Percentiles rank a stretch among this genome's conserved stretches.
Evolutionary conservation across 2,329 filamentous ascomycete species (phyloP).

Genomic region (Parascedosporium putredinis): DNA sequence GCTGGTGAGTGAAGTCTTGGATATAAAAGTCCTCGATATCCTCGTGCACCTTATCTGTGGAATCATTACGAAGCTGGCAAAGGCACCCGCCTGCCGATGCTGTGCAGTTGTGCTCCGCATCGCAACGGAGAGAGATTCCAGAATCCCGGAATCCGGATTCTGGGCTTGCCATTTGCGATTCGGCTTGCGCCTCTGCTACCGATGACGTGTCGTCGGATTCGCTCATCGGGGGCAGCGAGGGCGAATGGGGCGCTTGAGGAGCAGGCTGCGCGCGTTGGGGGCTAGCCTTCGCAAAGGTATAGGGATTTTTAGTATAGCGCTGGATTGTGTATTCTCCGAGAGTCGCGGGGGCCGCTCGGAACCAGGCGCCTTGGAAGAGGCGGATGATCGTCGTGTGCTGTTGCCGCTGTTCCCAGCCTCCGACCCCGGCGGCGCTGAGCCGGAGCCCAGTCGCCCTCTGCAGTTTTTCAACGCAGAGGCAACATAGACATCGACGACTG

Average conservation of each 20-base stretch:
- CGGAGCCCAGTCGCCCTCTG: not conserved
- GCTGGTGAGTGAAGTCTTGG: too few species aligned
- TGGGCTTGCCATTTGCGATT: not conserved
- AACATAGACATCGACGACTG: not conserved
- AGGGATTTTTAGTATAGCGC: not conserved
- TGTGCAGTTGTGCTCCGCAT: not conserved
- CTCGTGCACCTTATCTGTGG: not conserved
- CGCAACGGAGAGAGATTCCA: not conserved
- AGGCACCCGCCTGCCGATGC: not conserved
- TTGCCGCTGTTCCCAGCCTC: too few species aligned
- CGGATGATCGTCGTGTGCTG: not conserved
- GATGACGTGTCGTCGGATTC: not conserved
- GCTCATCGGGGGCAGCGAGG: not conserved
- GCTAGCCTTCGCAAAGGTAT: not conserved
- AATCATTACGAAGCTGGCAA: not conserved
- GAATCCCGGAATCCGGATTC: not conserved
- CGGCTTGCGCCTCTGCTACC: not conserved
- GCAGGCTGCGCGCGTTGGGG: not conserved
- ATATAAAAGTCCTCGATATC: not conserved
- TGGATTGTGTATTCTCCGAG: not conserved
- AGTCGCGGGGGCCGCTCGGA: not conserved
- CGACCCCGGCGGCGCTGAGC: too few species aligned
- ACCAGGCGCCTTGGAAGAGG: too few species aligned
- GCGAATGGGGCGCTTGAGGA: not conserved
- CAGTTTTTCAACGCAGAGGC: not conserved